phyloP scores from a whole-genome alignment of 345 rosid species.

The Salix caprea region DNA sequence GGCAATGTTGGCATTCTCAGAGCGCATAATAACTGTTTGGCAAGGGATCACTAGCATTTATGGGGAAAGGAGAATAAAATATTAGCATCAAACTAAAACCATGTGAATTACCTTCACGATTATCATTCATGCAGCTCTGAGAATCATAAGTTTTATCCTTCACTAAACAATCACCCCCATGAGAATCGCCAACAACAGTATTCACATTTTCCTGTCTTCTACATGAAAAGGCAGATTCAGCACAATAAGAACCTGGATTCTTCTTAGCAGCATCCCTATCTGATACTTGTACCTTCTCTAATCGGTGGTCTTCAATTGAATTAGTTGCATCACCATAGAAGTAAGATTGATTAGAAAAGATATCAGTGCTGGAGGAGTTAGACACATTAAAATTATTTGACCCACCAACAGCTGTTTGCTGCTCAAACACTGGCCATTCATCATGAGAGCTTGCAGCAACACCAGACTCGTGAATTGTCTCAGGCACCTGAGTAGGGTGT shows the following conservation, averaged over 20 bases:
- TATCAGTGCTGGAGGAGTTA: slow-evolving; percentile 2
- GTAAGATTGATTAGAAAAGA: slow-evolving; percentile 6
- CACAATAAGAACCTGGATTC: slow-evolving; percentile 1
- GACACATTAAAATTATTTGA: slow-evolving; percentile 7
- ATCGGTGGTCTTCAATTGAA: slow-evolving; percentile 8
- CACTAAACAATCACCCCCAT: slow-evolving; percentile 8
- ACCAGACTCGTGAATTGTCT: slow-evolving; percentile 8
- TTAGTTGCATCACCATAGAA: slow-evolving; percentile 9
- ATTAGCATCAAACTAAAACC: slow-evolving; percentile 7
- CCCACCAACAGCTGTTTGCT: slow-evolving; percentile 16
- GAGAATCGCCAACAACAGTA: slow-evolving; percentile 15
- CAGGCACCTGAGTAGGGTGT: not conserved
- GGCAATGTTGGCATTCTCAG: not conserved
- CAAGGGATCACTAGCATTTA: not conserved
- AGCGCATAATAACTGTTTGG: not conserved
- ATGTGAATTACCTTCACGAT: slow-evolving; percentile 26
- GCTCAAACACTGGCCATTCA: slow-evolving; percentile 27
- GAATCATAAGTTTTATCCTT: slow-evolving; percentile 10
- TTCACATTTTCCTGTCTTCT: slow-evolving; percentile 12
- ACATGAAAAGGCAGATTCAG: slow-evolving; percentile 15
- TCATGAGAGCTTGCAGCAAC: slow-evolving; percentile 15
- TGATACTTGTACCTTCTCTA: slow-evolving; percentile 15
- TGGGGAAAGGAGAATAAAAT: not conserved
- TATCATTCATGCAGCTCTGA: not conserved
- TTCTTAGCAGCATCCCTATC: slow-evolving; percentile 12